Base-by-base conservation (phyloP, 2,329 filamentous ascomycete species). In the Reticulascus tulasneorum region DNA sequence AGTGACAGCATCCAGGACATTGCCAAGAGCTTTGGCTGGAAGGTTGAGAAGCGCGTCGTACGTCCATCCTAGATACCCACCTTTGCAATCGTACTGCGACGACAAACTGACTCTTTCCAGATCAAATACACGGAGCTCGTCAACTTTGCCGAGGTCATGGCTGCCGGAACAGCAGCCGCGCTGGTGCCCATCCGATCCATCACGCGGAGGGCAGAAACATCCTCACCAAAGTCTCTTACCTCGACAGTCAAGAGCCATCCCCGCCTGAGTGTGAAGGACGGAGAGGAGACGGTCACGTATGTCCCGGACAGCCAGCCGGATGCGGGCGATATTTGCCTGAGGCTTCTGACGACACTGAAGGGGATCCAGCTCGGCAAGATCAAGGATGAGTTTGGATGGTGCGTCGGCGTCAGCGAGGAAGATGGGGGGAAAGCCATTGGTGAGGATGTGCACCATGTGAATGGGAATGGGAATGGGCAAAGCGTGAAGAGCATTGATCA, bases 161-260 rank as follows among this genome's bases (percentile, higher is more conserved):
- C 91, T 5, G 90, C 89, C 4, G 91, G 91, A 2, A 97, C 91
- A 1, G 91, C 91, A 0, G 91, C 90, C 0, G 86, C 87, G 1
- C 71, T 98, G 35, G 90, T 97, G 4, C 91, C 91, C 2, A 93
- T 96, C 61, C 84, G 84, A 44, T 93, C 86, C 49, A 94, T 97
- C 58, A 93, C 86, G 4, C 79, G 89, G 52, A 75, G 69, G 27
- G 44, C 64, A 29, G 46, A 56, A 33, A 48, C 63, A 1, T 52
- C 59, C 5, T 62, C 64, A 11, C 47, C 64, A 10, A 56, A 60
- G 24, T 68, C 66, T 13, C 60, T 66, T 29, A 50, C 59, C n/a
- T 45, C 47, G 9, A 41, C 53, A 8, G 53, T 58, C 38, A 41
- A 53, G 23, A 59, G 67, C 39, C 33, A 58, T 13, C 63, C 65